Percentiles rank a stretch among this genome's conserved stretches.
Evolutionary conservation across 352 stramenopile species (phyloP).

Genomic region (Peronospora farinosa): DNA sequence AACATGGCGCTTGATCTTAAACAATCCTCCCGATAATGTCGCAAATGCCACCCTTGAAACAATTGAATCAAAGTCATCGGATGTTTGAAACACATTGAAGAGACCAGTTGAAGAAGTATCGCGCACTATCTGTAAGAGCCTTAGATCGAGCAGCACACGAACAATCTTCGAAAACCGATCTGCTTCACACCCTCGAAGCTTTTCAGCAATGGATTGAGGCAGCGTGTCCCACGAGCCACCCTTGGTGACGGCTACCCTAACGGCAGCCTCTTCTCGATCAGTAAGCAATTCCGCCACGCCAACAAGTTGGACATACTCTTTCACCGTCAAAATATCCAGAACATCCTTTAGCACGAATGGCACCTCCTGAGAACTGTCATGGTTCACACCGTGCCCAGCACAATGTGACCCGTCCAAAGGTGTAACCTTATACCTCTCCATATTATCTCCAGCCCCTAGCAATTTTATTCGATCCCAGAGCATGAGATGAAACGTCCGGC

Average conservation of each 20-base stretch:
- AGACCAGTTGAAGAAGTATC: slow-evolving; percentile 56
- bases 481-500: slow-evolving; percentile 54
- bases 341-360: slow-evolving; percentile 68
- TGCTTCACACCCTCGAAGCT: slow-evolving; percentile 61
- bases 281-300: slow-evolving; percentile 57
- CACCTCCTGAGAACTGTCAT: slow-evolving; percentile 14
- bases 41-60: slow-evolving; percentile 73
- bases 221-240: slow-evolving; percentile 48
- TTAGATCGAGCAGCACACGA: slow-evolving; percentile 63
- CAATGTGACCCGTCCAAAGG: background rate
- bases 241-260: slow-evolving; percentile 38
- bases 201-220: slow-evolving; percentile 32
- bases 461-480: slow-evolving; percentile 45
- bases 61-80: slow-evolving; percentile 64
- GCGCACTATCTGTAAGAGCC: slow-evolving; percentile 47
- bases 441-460: slow-evolving; percentile 15
- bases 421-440: background rate
- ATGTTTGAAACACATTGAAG: slow-evolving; percentile 46
- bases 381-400: background rate
- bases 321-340: slow-evolving; percentile 51
- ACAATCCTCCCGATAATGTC: slow-evolving; percentile 61
- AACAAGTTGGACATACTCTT: slow-evolving; percentile 71
- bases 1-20: slow-evolving; percentile 43
- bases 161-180: slow-evolving; percentile 68
- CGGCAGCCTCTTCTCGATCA: slow-evolving; percentile 52